Evolutionary conservation across 176 grass and related monocot genomes (phyloP).

Genomic region (Poa pratensis): DNA sequence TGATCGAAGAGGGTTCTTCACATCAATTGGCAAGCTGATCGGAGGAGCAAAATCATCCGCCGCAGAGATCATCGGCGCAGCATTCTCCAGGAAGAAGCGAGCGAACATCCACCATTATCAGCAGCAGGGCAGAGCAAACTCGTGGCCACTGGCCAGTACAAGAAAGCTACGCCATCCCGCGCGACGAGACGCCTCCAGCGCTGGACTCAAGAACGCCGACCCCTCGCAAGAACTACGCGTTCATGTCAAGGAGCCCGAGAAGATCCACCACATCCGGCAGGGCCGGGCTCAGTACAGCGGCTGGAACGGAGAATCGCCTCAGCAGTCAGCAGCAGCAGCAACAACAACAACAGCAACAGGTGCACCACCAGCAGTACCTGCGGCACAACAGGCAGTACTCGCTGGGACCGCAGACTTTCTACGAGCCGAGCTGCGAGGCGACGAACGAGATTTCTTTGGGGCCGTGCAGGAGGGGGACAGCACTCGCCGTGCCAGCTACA

Average conservation of each 20-base stretch:
- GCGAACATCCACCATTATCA: slow-evolving; percentile 39
- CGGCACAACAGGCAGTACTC: slow-evolving; percentile 75
- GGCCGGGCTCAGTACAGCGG: slow-evolving; percentile 45
- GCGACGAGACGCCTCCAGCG: slow-evolving; percentile 61
- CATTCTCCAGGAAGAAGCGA: slow-evolving; percentile 67
- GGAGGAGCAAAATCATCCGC: slow-evolving; percentile 61
- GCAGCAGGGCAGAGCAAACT: slow-evolving; percentile 41
- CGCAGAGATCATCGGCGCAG: slow-evolving; percentile 49
- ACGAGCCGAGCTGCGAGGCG: slow-evolving; percentile 67
- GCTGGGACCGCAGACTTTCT: slow-evolving; percentile 73
- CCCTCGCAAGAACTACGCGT: slow-evolving; percentile 77
- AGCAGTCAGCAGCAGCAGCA: slow-evolving; percentile 51
- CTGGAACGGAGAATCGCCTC: slow-evolving; percentile 57
- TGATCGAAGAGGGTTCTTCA: too few relatives aligned
- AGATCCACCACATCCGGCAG: slow-evolving; percentile 81
- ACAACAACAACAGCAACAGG: slow-evolving; percentile 29
- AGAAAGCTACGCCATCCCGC: slow-evolving; percentile 71
- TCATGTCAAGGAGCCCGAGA: slow-evolving; percentile 84
- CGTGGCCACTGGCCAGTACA: slow-evolving; percentile 57
- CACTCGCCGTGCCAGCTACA: slow-evolving; percentile 53
- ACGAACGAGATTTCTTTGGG: slow-evolving; percentile 77
- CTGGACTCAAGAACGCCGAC: slow-evolving; percentile 59
- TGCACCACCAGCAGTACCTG: slow-evolving; percentile 76
- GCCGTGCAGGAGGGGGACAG: slow-evolving; percentile 77
- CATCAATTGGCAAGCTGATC: not conserved